Evolutionary conservation across 345 rosid species (phyloP).

Genomic region (Acer negundo): DNA sequence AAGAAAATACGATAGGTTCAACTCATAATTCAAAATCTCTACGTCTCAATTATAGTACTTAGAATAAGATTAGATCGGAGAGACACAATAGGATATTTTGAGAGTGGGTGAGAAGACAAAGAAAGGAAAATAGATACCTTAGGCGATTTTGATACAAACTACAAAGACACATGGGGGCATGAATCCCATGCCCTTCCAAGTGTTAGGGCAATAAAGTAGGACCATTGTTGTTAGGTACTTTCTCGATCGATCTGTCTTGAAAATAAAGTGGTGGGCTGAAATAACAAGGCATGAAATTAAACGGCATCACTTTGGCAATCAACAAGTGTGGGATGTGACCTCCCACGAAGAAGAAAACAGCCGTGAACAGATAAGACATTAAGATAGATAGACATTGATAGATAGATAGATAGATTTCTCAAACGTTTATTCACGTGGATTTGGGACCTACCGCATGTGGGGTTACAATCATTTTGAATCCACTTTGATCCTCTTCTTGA

Average conservation of each 20-base stretch:
- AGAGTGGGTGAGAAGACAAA: background rate
- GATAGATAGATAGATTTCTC: background rate
- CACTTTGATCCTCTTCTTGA: no score
- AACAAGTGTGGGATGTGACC: conserved; percentile 13
- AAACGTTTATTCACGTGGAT: conserved; percentile 29
- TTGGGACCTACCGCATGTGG: conserved; percentile 27
- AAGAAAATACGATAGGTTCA: background rate
- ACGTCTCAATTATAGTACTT: background rate
- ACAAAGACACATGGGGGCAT: background rate
- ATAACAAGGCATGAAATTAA: background rate
- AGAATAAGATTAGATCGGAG: background rate
- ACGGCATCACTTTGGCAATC: background rate
- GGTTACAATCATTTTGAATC: background rate
- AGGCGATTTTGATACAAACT: background rate
- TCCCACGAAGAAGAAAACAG: background rate
- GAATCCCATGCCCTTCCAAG: conserved; percentile 6
- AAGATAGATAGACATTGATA: no score
- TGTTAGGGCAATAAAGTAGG: conserved; percentile 3
- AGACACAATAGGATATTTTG: background rate
- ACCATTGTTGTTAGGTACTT: conserved; percentile 6
- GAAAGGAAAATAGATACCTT: background rate
- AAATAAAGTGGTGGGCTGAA: background rate
- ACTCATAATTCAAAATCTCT: background rate
- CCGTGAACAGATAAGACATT: conserved; percentile 29
- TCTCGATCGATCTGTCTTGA: no score